Base-by-base conservation (phyloP, 208 protist species). In the Crithidia fasciculata region DNA sequence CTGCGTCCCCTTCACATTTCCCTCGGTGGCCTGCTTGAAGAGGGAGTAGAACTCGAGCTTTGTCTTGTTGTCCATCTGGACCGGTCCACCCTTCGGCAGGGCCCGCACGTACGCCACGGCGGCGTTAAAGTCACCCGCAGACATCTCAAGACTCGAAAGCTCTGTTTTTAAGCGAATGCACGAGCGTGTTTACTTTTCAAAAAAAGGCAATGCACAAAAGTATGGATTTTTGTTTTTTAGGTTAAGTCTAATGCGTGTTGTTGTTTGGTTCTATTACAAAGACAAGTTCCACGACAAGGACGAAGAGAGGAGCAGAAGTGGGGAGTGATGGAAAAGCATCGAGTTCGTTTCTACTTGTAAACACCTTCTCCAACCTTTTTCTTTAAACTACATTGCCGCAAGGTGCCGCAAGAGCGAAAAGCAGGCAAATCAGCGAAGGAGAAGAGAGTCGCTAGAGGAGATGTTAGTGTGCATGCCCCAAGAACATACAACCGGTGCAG, bases 21-120 rank as follows among this genome's bases (percentile, higher is more conserved):
- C 98, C 74, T 96, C 95, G 44, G 94, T 99, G 45, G 92, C 97
- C 86, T 99, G 98, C 90, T 99, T 99, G 91, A 87, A 99, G 15
- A 99, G 78, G n/a, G 79, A 90, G 84, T 99, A 99, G 69, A 98
- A 89, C 76, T 95, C 72, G 7, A 99, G 90, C 74, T 95, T 91
- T 49, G 93, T 93, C 9, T 86, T 82, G 75, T 98, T 97, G 81
- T 87, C 82, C 76, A 98, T 82, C 79, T 97, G 77, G 8, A 93
- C 82, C 16, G 89, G 84, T 9, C 91, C 88, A 28, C 91, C 88
- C 77, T 90, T 90, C 47, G 90, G 90, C 39, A 96, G 72, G 9
- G 89, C 86, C 52, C 91, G 93, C 49, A 97, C 91, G 68, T 91
- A 96, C 76, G 80, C 84, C 36, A 89, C 83, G 44, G 93, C 93